phyloP scores from a whole-genome alignment of 1,284 basidiomycete genomes.

The Malassezia psittaci region DNA sequence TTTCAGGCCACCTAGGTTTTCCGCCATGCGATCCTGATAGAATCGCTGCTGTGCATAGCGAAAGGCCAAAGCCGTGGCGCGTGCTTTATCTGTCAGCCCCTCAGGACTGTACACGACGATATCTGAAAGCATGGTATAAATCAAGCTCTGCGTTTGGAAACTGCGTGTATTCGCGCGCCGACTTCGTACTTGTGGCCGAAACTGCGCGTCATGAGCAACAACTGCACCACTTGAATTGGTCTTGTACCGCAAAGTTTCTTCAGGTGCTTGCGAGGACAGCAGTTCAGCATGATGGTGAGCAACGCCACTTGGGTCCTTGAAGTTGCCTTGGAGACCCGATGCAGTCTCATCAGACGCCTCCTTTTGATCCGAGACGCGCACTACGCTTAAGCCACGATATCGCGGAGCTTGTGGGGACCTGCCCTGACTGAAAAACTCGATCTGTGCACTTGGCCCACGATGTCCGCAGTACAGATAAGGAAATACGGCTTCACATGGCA shows the following conservation, averaged over 20 bases:
- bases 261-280: slow-evolving; percentile 32
- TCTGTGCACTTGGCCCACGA: slow-evolving; percentile 33
- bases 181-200: slow-evolving; percentile 6
- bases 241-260: slow-evolving; percentile 21
- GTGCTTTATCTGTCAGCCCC: slow-evolving; percentile 30
- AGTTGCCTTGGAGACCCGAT: not conserved
- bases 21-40: slow-evolving; percentile 51
- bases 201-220: slow-evolving; percentile 4
- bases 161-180: slow-evolving; percentile 36
- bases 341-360: not conserved
- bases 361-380: slow-evolving; percentile 30
- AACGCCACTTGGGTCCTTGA: not conserved
- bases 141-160: slow-evolving; percentile 52
- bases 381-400: slow-evolving; percentile 42
- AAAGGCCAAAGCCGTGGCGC: slow-evolving; percentile 31
- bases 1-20: slow-evolving; percentile 55
- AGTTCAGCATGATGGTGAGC: slow-evolving; percentile 24
- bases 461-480: slow-evolving; percentile 45
- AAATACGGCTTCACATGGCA: slow-evolving; percentile 38
- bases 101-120: slow-evolving; percentile 64
- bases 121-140: slow-evolving; percentile 78
- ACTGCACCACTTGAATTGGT: not conserved
- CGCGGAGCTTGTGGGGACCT: slow-evolving; percentile 24
- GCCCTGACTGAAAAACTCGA: slow-evolving; percentile 36
- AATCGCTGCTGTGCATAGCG: slow-evolving; percentile 35